A percentile compares a stretch with the other conserved stretches of the same genome.
phyloP scores from a whole-genome alignment of 768 basidiomycete genomes.

The Filobasidium wieringae region DNA sequence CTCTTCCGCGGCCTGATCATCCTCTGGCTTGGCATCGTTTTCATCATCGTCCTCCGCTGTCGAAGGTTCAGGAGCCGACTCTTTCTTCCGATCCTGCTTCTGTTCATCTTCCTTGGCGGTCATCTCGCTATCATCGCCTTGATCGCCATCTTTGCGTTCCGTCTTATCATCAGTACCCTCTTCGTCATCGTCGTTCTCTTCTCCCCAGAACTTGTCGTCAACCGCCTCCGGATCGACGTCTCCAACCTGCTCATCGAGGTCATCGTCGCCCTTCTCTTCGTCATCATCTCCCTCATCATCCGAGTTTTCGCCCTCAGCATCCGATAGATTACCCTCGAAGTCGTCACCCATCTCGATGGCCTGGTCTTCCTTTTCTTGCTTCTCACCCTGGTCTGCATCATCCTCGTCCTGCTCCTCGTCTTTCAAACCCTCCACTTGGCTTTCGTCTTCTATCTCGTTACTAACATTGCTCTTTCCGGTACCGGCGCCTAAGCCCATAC shows the following conservation, averaged over 20 bases:
- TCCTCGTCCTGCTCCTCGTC: slow-evolving; percentile 48
- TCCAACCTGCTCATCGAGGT: slow-evolving; percentile 71
- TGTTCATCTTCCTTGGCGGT: slow-evolving; percentile 63
- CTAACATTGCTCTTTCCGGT: slow-evolving; percentile 74
- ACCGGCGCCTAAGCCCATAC: slow-evolving; percentile 81
- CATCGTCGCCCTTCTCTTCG: slow-evolving; percentile 45
- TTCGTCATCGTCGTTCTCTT: slow-evolving; percentile 46
- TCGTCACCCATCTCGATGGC: slow-evolving; percentile 87
- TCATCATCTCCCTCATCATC: slow-evolving; percentile 45
- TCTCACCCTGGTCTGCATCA: slow-evolving; percentile 64
- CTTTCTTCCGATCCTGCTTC: slow-evolving; percentile 34
- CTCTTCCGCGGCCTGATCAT: slow-evolving; percentile 12
- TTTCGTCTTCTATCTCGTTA: slow-evolving; percentile 90
- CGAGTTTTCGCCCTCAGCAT: slow-evolving; percentile 51
- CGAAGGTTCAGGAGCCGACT: slow-evolving; percentile 16
- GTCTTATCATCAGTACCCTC: slow-evolving; percentile 45
- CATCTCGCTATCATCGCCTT: slow-evolving; percentile 55
- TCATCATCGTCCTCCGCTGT: slow-evolving; percentile 25
- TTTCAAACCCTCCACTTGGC: slow-evolving; percentile 85
- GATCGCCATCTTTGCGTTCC: slow-evolving; percentile 55
- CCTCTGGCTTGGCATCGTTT: slow-evolving; percentile 23
- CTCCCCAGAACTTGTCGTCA: slow-evolving; percentile 96
- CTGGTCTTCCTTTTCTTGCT: slow-evolving; percentile 58
- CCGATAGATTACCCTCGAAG: slow-evolving; percentile 74
- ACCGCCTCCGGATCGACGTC: slow-evolving; percentile 73